phyloP scores from a whole-genome alignment of 2,329 filamentous ascomycete species.

The Diplodia corticola region DNA sequence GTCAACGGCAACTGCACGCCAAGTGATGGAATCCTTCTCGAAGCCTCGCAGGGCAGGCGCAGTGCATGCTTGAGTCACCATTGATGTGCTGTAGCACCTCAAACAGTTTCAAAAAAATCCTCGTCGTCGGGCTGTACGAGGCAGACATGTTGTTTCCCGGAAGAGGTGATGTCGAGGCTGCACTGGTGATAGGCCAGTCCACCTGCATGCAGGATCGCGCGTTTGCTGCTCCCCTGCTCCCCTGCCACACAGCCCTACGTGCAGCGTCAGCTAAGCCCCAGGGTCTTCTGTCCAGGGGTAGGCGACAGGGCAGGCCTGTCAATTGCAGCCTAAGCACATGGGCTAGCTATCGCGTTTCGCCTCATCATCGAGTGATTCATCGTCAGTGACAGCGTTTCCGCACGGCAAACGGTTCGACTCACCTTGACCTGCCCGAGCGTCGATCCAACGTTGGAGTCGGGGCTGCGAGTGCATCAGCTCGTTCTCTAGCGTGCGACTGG shows the following conservation, averaged over 20 bases:
- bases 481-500: neutral
- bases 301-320: conserved; percentile 2
- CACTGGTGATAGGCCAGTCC: neutral
- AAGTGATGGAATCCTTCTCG: neutral
- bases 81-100: neutral
- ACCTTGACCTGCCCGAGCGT: neutral
- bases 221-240: neutral
- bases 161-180: conserved; percentile 5
- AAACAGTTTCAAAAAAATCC: neutral
- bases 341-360: conserved; percentile 1
- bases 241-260: conserved; percentile 11
- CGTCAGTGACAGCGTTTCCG: neutral
- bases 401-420: neutral
- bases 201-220: conserved; percentile 13
- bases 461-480: neutral
- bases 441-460: neutral
- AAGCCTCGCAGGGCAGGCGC: neutral
- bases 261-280: neutral
- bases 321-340: neutral
- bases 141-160: neutral
- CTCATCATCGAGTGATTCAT: neutral
- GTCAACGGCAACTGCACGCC: conserved; percentile 13
- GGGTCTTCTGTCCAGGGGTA: conserved; percentile 2
- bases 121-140: neutral
- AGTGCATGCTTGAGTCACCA: neutral